Evolutionary conservation across 148 eudicot species (phyloP).

Genomic region (Dysphania ambrosioides): DNA sequence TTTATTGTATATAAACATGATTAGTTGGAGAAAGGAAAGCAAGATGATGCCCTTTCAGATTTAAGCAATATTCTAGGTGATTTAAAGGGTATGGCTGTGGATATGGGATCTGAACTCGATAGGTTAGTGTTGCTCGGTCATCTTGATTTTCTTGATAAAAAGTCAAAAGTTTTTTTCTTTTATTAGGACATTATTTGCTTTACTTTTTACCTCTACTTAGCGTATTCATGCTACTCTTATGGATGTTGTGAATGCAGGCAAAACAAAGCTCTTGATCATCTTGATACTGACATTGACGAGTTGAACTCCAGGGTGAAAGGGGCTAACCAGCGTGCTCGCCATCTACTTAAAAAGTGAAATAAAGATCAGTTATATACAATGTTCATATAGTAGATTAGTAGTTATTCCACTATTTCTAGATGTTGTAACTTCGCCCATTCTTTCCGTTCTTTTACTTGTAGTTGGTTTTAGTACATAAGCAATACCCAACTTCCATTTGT

Average conservation of each 20-base stretch:
- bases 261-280: conserved; percentile 81
- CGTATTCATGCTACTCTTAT: background rate
- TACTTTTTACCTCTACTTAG: background rate
- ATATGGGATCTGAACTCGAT: conserved; percentile 85
- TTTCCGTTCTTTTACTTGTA: background rate
- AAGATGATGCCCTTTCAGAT: conserved; percentile 73
- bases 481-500: background rate
- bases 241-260: conserved; percentile 45
- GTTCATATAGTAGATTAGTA: background rate
- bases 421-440: background rate
- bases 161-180: no score
- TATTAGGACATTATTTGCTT: background rate
- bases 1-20: conserved; percentile 1
- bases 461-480: background rate
- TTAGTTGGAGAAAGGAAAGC: conserved; percentile 77
- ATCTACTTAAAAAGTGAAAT: conserved; percentile 25
- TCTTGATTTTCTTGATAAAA: background rate
- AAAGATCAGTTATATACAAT: background rate
- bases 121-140: conserved; percentile 38
- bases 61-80: conserved; percentile 77
- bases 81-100: conserved; percentile 86
- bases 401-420: background rate
- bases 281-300: conserved; percentile 70
- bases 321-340: conserved; percentile 66
- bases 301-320: conserved; percentile 75